A percentile compares a stretch with the other conserved stretches of the same genome.
These are phyloP conservation scores for Madurella fahalii DNA, from an alignment of 2,329 filamentous ascomycete genomes.

Conservation along the genomic window DNA sequence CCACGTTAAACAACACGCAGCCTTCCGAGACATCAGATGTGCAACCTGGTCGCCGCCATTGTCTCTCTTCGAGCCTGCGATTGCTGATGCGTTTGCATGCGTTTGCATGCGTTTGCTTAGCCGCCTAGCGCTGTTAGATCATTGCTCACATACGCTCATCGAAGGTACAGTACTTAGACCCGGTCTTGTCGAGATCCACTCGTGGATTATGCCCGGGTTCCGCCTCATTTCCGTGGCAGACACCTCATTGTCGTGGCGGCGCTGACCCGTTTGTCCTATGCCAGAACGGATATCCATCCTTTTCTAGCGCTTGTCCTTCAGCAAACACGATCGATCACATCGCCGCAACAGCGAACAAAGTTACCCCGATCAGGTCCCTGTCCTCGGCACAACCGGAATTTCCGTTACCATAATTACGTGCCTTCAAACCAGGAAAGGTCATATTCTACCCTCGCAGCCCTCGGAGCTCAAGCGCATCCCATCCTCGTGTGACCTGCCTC, in stretches of 20 bases:
- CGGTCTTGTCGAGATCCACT: no score
- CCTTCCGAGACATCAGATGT: background rate
- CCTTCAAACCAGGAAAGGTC: background rate
- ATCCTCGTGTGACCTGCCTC: background rate
- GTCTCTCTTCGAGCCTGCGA: background rate
- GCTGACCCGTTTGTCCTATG: background rate
- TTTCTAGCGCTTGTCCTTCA: background rate
- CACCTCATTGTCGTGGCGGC: background rate
- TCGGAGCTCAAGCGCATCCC: background rate
- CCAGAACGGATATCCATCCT: no score
- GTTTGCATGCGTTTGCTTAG: background rate
- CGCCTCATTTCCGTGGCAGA: constrained; percentile 5
- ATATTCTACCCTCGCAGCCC: background rate
- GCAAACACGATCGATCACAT: background rate
- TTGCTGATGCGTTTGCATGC: background rate
- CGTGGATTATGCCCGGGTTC: background rate
- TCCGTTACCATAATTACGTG: background rate
- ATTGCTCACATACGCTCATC: background rate
- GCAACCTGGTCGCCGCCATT: background rate
- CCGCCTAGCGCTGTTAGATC: background rate
- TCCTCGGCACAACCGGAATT: background rate
- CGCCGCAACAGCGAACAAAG: background rate
- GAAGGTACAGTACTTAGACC: background rate
- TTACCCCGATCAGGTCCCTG: background rate
- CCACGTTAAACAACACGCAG: constrained; percentile 10